Conservation (phyloP, 164 flowering plant species). For the Magnolia sinica region DNA sequence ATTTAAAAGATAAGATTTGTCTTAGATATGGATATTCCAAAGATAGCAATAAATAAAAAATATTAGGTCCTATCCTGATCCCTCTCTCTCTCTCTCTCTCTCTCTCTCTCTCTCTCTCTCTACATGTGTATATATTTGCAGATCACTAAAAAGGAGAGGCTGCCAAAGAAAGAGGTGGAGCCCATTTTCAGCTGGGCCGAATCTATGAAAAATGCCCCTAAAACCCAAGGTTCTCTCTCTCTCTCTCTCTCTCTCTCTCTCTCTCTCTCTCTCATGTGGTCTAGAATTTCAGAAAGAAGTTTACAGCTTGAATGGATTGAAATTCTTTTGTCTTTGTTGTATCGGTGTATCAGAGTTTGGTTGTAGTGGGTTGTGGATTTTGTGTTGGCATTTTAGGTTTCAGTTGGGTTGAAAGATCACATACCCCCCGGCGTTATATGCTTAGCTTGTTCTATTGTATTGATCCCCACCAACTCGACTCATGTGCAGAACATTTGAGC, state of each 20-base stretch:
- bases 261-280: background rate
- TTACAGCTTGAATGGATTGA: background rate
- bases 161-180: conserved; percentile 18
- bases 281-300: background rate
- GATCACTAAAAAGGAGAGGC: conserved; percentile 15
- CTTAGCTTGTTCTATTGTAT: too few species aligned
- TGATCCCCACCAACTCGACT: too few species aligned
- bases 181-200: conserved; percentile 16
- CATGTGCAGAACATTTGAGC: too few species aligned
- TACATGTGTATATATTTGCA: conserved; percentile 1
- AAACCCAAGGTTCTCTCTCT: conserved; percentile 18
- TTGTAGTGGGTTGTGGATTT: background rate
- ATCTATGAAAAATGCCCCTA: conserved; percentile 18
- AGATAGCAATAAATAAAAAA: background rate
- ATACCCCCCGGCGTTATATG: too few species aligned
- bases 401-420: background rate
- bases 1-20: background rate
- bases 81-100: background rate
- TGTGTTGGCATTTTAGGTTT: background rate
- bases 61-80: background rate
- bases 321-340: background rate
- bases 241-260: background rate
- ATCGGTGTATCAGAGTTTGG: background rate
- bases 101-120: background rate
- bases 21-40: background rate